Evolutionary conservation across 2,329 filamentous ascomycete species (phyloP).

Genomic region (Neonectria magnoliae): DNA sequence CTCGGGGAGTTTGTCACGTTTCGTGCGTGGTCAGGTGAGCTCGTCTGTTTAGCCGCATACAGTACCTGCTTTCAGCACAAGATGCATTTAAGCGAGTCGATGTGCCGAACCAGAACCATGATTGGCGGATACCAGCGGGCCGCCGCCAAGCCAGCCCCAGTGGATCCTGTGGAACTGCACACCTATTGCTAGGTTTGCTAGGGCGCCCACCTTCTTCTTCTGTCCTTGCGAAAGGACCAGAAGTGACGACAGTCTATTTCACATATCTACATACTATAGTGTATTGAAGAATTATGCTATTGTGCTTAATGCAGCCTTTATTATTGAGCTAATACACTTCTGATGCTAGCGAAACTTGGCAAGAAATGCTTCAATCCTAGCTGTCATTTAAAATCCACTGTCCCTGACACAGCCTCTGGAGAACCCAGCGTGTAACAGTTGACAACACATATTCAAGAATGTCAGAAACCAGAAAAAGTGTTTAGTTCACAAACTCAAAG

Average conservation of each 20-base stretch:
- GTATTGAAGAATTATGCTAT: too few species aligned
- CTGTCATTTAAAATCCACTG: neutral
- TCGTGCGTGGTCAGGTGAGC: constrained; percentile 26
- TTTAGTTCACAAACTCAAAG: constrained; percentile 6
- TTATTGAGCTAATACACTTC: neutral
- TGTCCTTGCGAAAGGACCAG: too few species aligned
- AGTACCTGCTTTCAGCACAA: neutral
- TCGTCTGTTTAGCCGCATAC: constrained; percentile 4
- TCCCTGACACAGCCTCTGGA: neutral
- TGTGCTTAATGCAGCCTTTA: too few species aligned
- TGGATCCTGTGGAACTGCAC: neutral
- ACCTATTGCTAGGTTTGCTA: too few species aligned
- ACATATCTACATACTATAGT: too few species aligned
- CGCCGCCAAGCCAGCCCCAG: neutral
- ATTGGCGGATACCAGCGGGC: constrained; percentile 12
- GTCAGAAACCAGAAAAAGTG: neutral
- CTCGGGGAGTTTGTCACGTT: constrained; percentile 25
- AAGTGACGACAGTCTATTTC: too few species aligned
- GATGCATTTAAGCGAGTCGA: neutral
- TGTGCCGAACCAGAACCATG: neutral
- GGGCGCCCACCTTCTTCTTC: too few species aligned
- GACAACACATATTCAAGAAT: neutral
- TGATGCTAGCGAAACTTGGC: neutral
- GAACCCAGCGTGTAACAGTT: neutral
- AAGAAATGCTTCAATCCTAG: neutral